A percentile compares a stretch with the other conserved stretches of the same genome.
phyloP scores from a whole-genome alignment of 805 yeast genomes.

The Jamesozyma gamospora region DNA sequence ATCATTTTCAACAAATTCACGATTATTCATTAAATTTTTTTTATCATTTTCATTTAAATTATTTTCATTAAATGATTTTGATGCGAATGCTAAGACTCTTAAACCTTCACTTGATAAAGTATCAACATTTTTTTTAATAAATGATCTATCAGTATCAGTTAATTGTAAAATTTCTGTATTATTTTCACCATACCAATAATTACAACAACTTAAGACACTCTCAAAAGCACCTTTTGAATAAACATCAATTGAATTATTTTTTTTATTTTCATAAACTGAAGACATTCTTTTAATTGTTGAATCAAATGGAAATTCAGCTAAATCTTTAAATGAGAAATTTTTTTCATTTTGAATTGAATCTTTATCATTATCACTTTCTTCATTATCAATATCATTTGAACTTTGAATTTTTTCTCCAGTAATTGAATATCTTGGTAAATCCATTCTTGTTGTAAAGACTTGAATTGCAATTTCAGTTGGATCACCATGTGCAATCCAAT shows the following conservation, averaged over 20 bases:
- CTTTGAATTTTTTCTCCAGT: slow-evolving; percentile 27
- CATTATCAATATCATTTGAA: slow-evolving; percentile 16
- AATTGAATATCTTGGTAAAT: slow-evolving; percentile 36
- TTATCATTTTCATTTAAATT: slow-evolving; percentile 27
- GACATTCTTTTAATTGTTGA: slow-evolving; percentile 87
- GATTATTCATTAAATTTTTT: slow-evolving; percentile 17
- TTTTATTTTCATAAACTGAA: slow-evolving; percentile 49
- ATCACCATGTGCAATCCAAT: slow-evolving; percentile 78
- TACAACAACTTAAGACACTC: slow-evolving; percentile 52
- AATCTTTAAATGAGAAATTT: slow-evolving; percentile 45
- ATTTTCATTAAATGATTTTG: slow-evolving; percentile 24
- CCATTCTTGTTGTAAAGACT: slow-evolving; percentile 57
- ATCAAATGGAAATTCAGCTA: slow-evolving; percentile 74
- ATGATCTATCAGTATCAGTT: slow-evolving; percentile 38
- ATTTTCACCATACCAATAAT: slow-evolving; percentile 44
- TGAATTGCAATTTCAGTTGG: slow-evolving; percentile 87
- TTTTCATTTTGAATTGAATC: slow-evolving; percentile 34
- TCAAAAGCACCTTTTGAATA: slow-evolving; percentile 89
- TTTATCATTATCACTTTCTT: background rate
- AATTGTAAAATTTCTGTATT: slow-evolving; percentile 44
- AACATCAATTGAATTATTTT: slow-evolving; percentile 43
- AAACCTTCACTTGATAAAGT: slow-evolving; percentile 72
- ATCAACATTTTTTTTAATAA: slow-evolving; percentile 47
- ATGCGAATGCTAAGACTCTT: slow-evolving; percentile 76
- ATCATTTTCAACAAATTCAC: slow-evolving; percentile 41